Conservation (phyloP, 2,329 filamentous ascomycete species). For the Aureobasidium melanogenum region DNA sequence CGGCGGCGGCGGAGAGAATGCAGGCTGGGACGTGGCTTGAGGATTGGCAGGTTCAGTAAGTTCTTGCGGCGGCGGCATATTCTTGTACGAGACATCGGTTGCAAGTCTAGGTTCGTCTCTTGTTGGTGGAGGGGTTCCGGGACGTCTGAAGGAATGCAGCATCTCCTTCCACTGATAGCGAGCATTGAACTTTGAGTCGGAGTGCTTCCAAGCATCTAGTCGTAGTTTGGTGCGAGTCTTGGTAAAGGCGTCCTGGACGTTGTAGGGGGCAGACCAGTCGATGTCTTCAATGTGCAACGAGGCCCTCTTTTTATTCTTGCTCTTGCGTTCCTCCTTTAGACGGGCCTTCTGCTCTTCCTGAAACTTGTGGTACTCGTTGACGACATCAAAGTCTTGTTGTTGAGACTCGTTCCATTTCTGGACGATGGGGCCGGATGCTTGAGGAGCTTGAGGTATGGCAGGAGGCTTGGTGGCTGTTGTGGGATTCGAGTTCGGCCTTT, state of each 20-base stretch:
- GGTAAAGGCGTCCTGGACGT: conserved; percentile 57
- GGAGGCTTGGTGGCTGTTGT: conserved; percentile 20
- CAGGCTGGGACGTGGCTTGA: conserved; percentile 28
- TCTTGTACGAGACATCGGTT: conserved; percentile 25
- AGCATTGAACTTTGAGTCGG: conserved; percentile 74
- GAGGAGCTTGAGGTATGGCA: conserved; percentile 16
- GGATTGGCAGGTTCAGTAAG: conserved; percentile 29
- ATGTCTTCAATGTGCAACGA: conserved; percentile 11
- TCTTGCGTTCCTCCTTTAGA: conserved; percentile 67
- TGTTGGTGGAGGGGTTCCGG: conserved; percentile 40
- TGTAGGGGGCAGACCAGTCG: conserved; percentile 89
- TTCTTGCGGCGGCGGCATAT: conserved; percentile 10
- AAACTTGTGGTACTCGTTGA: conserved; percentile 13
- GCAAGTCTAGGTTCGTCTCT: conserved; percentile 34
- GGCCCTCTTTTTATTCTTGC: conserved; percentile 44
- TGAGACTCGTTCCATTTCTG: conserved; percentile 40
- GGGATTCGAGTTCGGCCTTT: conserved; percentile 42
- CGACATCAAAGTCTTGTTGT: conserved; percentile 65
- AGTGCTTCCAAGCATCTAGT: conserved; percentile 74
- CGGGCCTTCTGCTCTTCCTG: conserved; percentile 32
- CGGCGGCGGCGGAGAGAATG: conserved; percentile 18
- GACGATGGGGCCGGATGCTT: conserved; percentile 24
- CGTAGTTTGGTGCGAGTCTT: conserved; percentile 44
- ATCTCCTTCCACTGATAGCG: conserved; percentile 77
- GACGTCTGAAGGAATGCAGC: conserved; percentile 62